Base-by-base conservation (phyloP, 1,139 yeast genomes). In the Pichia sp. region DNA sequence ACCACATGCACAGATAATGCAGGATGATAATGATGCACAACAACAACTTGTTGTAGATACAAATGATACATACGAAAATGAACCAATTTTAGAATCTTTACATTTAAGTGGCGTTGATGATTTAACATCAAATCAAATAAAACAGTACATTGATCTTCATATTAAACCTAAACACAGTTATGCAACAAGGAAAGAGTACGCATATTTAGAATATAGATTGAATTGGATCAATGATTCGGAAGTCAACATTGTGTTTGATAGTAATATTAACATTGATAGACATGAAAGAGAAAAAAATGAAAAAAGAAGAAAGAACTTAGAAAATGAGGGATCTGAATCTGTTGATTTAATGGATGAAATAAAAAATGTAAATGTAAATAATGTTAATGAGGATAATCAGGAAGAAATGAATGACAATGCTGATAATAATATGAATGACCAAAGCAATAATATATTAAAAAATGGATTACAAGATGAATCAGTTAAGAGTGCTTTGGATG, bases 191-290 rank as follows among this genome's bases (percentile, higher is more conserved):
- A 64, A 59, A 6, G 49, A 59, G 37, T 61, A 53, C 40, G 56
- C 57, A 44, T 54, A 51, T 46, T 56, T 54, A 48, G 50, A 57
- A 50, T 64, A 56, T 62, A 67, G 70, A 45, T 65, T 83, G 31
- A 83, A 84, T 58, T 85, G 94, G 94, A 74, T 85, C 42, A 78
- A 85, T 59, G 94, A 85, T 61, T 61, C 75, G 18, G 69, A 78
- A 1, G 74, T 82, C 31, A 79, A 78, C 51, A 62, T 82, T 18
- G 79, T 74, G 3, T 84, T 79, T 59, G 66, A 43, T 4, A 30
- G 44, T 31, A 47, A 44, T 29, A 25, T 3, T 2, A 37, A 43
- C 5, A 30, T 38, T 7, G 32, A 33, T n/a, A 32, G 18, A 18
- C 26, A 26, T 7, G 9, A 29, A 8, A 31, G 33, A 9, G 11